Base-by-base conservation (phyloP, 164 flowering plant genomes). In the Litsea cubeba region DNA sequence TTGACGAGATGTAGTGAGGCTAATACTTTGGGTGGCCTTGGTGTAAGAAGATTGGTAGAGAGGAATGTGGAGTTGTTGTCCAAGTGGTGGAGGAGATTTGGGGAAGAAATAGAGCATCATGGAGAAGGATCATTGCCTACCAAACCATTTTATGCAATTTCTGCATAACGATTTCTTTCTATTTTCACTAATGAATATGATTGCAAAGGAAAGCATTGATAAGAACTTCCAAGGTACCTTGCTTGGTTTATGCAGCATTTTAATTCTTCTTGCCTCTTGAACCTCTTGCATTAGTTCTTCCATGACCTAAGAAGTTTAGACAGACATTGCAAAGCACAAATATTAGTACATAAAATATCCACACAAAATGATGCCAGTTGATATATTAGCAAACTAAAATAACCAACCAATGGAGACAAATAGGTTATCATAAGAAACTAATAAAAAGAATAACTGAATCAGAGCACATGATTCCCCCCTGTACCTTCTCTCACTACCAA, bases 181-280 rank as follows among this genome's bases (percentile, higher is more conserved):
- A 5, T 40, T 40, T 40, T 40, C 46, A 40, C 46, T 30, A 66
- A 66, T 28, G 20, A 25, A 8, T 35, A 66, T 28, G 32, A 66
- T 26, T 20, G 28, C 17, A 63, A 24, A 10, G 69, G 46, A 28
- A 66, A 30, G 15, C n/a, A 22, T 65, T 11, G 15, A 49, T 40
- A 40, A 40, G 10, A 40, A 40, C 46, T 40, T 40, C 46, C 46
- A 40, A 40, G 11, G 63, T 77, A 92, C 99, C 95, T 88, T 94
- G 88, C 90, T 92, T 49, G 99, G 98, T 70, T 96, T 97, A 86
- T 96, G 99, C 81, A 91, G 71, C 90, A 89, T 84, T 85, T 87
- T 92, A 69, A 96, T 94, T 82, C 94, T 83, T 79, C 99, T 86
- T 67, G 94, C 97, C 84, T 90, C 98, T 74, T 94, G 98, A 82